Evolutionary conservation across 768 basidiomycete species (phyloP), one percentile per base, ranked within the genome.

Genomic region (Termitomyces sp.): DNA sequence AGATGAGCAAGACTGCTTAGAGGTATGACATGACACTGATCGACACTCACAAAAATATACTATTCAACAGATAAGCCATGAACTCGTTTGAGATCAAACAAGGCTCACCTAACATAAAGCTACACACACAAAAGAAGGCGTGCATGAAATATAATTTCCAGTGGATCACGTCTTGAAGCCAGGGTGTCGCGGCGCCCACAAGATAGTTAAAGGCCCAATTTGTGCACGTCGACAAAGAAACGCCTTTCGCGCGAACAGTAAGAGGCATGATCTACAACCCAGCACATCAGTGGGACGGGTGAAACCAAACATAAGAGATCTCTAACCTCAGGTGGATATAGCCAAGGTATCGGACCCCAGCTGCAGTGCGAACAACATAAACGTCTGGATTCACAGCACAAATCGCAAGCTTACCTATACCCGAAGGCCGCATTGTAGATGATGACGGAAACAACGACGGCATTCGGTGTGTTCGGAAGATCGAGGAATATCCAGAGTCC

Each of bases 111-210:
- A 93, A 77, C 46, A 95, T 75, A 69, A 95, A 91, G 66, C 92
- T 92, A 66, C 90, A 87, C 16, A 82, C 81, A 69, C 93, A 94
- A 73, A 94, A 95, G 75, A 93, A 93, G n/a, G 88, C 92, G 67
- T 95, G 93, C 92, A 98, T 95, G 2, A 92, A 91, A 73, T 98
- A 97, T 59, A 98, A 70, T 56, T 90, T 81, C 95, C 95, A 98
- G 46, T 83, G 83, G 59, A 98, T 96, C n/a, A 83, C 73, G 57
- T 94, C 93, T 71, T 96, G 93, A 36, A 97, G 76, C 61, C 85
- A 82, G 1, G 95, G 95, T 0, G 95, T 97, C 32, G 84, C 80
- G 68, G 90, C 89, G 41, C 95, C 95, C 41, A 97, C 91, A 58
- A 94, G 72, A 73, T 88, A 95, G 70, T 95, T 95, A 78, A 91